A percentile compares a stretch with the other conserved stretches of the same genome.
Conservation (phyloP, 1,139 yeast species). For the Debaryomyces singareniensis region DNA sequence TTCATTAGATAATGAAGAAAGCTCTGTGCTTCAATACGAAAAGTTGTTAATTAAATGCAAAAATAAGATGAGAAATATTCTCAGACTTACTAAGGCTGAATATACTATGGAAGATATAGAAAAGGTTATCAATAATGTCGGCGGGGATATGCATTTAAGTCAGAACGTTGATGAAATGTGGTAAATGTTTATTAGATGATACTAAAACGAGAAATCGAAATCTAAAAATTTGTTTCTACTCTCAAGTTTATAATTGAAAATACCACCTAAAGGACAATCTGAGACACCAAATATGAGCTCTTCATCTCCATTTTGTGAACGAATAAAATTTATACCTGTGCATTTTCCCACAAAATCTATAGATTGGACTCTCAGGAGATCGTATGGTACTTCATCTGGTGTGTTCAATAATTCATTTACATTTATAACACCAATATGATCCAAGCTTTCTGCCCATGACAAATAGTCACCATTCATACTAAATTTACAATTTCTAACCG, state of each 20-base stretch:
- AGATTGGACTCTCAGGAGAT: constrained; percentile 34
- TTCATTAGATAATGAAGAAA: constrained; percentile 35
- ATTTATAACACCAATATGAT: constrained; percentile 48
- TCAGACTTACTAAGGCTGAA: constrained; percentile 27
- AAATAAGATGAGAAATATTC: constrained; percentile 46
- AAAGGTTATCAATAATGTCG: constrained; percentile 26
- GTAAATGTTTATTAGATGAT: constrained; percentile 13
- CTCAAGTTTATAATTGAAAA: constrained; percentile 40
- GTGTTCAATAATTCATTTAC: constrained; percentile 19
- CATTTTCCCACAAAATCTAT: constrained; percentile 55
- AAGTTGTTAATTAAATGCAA: constrained; percentile 37
- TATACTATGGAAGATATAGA: constrained; percentile 30
- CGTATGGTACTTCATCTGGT: constrained; percentile 4
- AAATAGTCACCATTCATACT: constrained; percentile 39
- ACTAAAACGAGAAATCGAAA: constrained; percentile 31
- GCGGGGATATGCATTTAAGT: constrained; percentile 34
- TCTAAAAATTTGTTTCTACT: constrained; percentile 31
- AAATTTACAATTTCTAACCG: constrained; percentile 50
- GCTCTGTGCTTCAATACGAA: constrained; percentile 44
- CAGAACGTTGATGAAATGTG: constrained; percentile 42
- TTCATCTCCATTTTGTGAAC: constrained; percentile 42
- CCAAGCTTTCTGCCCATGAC: constrained; percentile 57
- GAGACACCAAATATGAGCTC: constrained; percentile 47
- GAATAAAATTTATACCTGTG: constrained; percentile 48
- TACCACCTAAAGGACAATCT: constrained; percentile 55